Evolutionary conservation across 257 asterid genomes (phyloP).

Genomic region (Solanum stenotomum): DNA sequence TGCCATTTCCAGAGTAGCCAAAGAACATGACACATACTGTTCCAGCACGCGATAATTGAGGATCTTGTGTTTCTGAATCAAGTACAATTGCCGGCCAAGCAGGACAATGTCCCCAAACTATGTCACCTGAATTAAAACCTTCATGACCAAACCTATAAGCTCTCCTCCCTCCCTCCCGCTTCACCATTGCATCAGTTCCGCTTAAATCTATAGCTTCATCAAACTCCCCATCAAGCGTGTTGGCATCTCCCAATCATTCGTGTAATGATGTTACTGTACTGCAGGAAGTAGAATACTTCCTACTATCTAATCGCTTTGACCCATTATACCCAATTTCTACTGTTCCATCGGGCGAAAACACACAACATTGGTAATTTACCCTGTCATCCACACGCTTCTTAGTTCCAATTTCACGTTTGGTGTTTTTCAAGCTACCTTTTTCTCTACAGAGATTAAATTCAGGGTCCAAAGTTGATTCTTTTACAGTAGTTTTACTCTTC

Average conservation of each 20-base stretch:
- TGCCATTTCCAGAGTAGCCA: slow-evolving; percentile 92
- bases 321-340: slow-evolving; percentile 41
- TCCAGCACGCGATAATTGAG: slow-evolving; percentile 49
- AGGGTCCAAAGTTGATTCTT: slow-evolving; percentile 50
- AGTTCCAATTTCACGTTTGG: slow-evolving; percentile 23
- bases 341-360: slow-evolving; percentile 56
- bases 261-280: slow-evolving; percentile 27
- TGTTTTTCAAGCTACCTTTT: slow-evolving; percentile 24
- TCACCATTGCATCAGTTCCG: slow-evolving; percentile 30
- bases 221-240: slow-evolving; percentile 28
- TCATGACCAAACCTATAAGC: slow-evolving; percentile 22
- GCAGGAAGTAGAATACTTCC: slow-evolving; percentile 34
- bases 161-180: slow-evolving; percentile 12
- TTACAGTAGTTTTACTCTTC: slow-evolving; percentile 30
- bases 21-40: slow-evolving; percentile 90
- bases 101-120: slow-evolving; percentile 80
- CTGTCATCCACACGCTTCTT: slow-evolving; percentile 14
- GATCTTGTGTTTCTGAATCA: slow-evolving; percentile 63
- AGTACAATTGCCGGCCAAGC: slow-evolving; percentile 98
- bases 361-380: slow-evolving; percentile 22
- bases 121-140: slow-evolving; percentile 62
- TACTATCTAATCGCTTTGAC: slow-evolving; percentile 8
- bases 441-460: slow-evolving; percentile 46
- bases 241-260: slow-evolving; percentile 28
- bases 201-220: slow-evolving; percentile 39